phyloP scores from a whole-genome alignment of 169 alveolate species.

The Blepharisma undulans region DNA sequence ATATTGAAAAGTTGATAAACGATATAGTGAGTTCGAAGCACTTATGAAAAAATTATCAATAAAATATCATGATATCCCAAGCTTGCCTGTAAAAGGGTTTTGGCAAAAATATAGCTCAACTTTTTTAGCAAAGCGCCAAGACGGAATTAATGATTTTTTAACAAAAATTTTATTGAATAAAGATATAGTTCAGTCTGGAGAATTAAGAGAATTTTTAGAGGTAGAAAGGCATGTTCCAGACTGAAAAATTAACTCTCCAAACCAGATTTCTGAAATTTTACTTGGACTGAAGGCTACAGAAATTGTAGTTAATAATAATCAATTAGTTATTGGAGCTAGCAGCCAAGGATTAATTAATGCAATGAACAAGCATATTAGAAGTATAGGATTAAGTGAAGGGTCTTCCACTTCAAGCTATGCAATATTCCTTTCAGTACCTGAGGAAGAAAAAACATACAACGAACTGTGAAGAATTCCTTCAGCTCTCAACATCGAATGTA shows the following conservation, averaged over 20 bases:
- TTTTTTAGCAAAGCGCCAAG: neutral
- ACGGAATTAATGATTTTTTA: neutral
- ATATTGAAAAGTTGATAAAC: neutral
- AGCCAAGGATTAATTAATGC: neutral
- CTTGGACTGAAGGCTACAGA: neutral
- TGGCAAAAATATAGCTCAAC: neutral
- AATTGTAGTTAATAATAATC: neutral
- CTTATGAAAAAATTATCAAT: neutral
- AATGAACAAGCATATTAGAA: neutral
- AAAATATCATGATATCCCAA: constrained; percentile 2
- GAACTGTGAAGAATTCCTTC: neutral
- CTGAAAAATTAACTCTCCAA: neutral
- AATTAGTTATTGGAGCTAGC: neutral
- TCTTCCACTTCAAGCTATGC: neutral
- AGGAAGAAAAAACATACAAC: neutral
- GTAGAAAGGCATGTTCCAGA: neutral
- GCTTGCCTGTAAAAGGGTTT: neutral
- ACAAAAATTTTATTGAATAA: neutral
- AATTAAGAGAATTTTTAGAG: neutral
- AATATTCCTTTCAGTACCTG: neutral
- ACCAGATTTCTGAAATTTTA: neutral
- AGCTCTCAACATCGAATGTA: neutral
- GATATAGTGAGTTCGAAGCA: constrained; percentile 18
- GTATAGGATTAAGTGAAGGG: neutral
- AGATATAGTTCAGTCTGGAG: neutral